Base-by-base conservation (phyloP, 2,329 filamentous ascomycete species). In the Kalaharituber pfeilii region DNA sequence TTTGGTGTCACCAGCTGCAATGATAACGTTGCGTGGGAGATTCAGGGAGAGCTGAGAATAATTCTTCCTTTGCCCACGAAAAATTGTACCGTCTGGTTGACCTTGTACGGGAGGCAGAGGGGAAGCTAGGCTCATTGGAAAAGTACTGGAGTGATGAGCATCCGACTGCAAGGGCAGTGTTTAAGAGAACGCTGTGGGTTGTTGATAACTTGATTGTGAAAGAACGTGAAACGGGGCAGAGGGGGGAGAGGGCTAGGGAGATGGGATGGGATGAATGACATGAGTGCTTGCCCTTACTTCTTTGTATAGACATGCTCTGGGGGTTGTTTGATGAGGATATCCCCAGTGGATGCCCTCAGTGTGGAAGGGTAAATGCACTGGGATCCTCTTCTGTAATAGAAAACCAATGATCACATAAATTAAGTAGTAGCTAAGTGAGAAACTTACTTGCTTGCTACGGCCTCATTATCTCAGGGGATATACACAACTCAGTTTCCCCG, bases 181-280 rank as follows among this genome's bases (percentile, higher is more conserved):
- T 57, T 20, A 59, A 49, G 39, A 57, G 56, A 39, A 62, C 63
- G 53, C 52, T 63, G 27, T 57, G 51, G 39, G 57, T 63, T 26
- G 56, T 62, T 13, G 62, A 62, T 56, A 59, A 50, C 15, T 27
- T 62, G 36, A 57, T 63, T 49, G 54, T 62, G 9, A 61, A 58
- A 20, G 60, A 61, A 28, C 51, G 60, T 25, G 60, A 62, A 24
- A 59, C 61, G 30, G 55, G 58, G 29, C 54, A 63, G 52, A 59
- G 45, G 30, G 44, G 53, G 22, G 49, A 50, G 25, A 62, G 62
- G 42, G 59, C 58, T 49, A 47, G 52, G 2, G 60, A 63, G 51
- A 62, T 64, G 62, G 57, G 58, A n/a, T 63, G 58, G 60, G 47
- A 50, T 51, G 58, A 54, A 9, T 22, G 18, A 50, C 20, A 9